Conservation (phyloP, 1,284 basidiomycete species). For the Microbotryum violaceum region DNA sequence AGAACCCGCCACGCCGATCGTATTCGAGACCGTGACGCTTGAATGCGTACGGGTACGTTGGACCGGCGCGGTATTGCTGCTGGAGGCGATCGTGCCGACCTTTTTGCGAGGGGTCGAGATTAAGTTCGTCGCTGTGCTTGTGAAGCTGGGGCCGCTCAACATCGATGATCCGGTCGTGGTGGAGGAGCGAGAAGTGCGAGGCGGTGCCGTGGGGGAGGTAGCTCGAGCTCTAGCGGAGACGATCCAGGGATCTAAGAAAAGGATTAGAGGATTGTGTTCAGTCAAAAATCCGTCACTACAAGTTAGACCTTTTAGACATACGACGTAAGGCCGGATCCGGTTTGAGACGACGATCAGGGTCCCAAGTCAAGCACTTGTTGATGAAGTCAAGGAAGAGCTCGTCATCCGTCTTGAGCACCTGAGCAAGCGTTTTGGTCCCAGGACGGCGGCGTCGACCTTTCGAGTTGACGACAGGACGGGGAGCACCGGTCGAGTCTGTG, state of each 20-base stretch:
- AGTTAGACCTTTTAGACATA: constrained; percentile 1
- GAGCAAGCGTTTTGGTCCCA: constrained; percentile 77
- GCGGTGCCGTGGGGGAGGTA: constrained; percentile 5
- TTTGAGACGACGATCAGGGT: constrained; percentile 91
- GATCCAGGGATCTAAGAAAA: constrained; percentile 11
- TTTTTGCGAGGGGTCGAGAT: constrained; percentile 26
- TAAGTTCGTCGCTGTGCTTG: not conserved
- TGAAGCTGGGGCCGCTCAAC: constrained; percentile 1
- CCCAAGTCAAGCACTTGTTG: constrained; percentile 92
- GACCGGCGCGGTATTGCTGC: not conserved
- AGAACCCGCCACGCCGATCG: not conserved
- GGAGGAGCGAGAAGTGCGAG: constrained; percentile 8
- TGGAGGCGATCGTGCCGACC: not conserved
- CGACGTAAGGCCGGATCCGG: constrained; percentile 67
- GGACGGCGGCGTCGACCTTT: constrained; percentile 89
- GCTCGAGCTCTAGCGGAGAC: constrained; percentile 7
- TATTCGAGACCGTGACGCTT: constrained; percentile 7
- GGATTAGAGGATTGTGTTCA: no score
- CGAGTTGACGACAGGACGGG: constrained; percentile 88
- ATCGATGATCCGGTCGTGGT: constrained; percentile 3
- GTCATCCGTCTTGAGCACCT: constrained; percentile 81
- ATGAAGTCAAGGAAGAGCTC: constrained; percentile 80
- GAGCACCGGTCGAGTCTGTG: constrained; percentile 80
- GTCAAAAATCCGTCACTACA: not conserved
- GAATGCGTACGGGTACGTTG: constrained; percentile 1